These are phyloP conservation scores for Euphorbia pulcherrima DNA, from an alignment of 345 rosid genomes.

Conservation along the genomic window DNA sequence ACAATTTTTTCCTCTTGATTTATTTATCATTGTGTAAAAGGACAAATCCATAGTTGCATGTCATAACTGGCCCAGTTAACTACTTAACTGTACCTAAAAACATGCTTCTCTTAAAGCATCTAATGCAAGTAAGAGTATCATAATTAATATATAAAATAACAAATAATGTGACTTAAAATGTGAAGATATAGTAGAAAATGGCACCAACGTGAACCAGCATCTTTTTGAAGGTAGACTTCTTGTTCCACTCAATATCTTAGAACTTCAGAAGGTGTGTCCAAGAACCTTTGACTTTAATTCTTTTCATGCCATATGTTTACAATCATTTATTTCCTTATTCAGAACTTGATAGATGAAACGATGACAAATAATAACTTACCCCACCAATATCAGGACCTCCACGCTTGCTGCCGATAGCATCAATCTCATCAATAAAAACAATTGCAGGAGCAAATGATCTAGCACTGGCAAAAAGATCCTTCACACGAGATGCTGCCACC, in stretches of 20 bases:
- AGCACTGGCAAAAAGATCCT: conserved; percentile 89
- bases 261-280: not conserved
- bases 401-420: conserved; percentile 97
- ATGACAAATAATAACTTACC: conserved; percentile 43
- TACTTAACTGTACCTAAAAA: not conserved
- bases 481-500: conserved; percentile 97
- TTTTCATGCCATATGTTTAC: not conserved
- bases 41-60: not conserved
- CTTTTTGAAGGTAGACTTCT: not conserved
- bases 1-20: not conserved
- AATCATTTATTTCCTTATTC: not conserved
- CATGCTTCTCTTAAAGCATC: not conserved
- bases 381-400: conserved; percentile 99
- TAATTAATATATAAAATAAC: not conserved
- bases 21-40: not conserved
- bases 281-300: not conserved
- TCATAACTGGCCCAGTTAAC: not conserved
- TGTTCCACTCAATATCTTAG: not conserved
- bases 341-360: conserved; percentile 1
- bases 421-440: conserved; percentile 94
- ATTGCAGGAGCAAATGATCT: conserved; percentile 92
- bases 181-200: not conserved
- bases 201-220: not conserved
- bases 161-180: not conserved
- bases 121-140: not conserved